These are phyloP conservation scores for Trichophyton rubrum DNA, from an alignment of 2,329 filamentous ascomycete species.

Conservation along the genomic window DNA sequence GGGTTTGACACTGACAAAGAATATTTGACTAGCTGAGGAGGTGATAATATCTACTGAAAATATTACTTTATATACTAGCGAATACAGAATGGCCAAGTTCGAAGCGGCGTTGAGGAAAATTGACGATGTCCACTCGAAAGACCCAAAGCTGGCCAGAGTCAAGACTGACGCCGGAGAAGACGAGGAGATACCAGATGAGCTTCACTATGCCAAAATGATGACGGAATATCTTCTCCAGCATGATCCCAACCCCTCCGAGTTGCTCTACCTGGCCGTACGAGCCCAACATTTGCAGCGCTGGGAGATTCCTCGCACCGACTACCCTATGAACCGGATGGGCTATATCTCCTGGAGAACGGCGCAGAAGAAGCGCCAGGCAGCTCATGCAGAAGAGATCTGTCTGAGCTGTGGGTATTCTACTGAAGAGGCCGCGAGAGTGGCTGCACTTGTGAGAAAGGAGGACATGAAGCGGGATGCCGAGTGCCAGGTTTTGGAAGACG, in stretches of 20 bases:
- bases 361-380: slow-evolving; percentile 59
- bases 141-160: slow-evolving; percentile 47
- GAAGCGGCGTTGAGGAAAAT: slow-evolving; percentile 51
- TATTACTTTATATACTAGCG: neutral
- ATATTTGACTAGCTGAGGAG: too few species aligned
- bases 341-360: slow-evolving; percentile 70
- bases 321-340: slow-evolving; percentile 60
- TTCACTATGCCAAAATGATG: slow-evolving; percentile 72
- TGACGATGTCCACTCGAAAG: slow-evolving; percentile 57
- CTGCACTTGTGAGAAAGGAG: slow-evolving; percentile 66
- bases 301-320: slow-evolving; percentile 63
- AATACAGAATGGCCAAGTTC: slow-evolving; percentile 21
- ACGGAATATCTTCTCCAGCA: slow-evolving; percentile 56
- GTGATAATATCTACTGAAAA: too few species aligned
- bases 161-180: slow-evolving; percentile 20
- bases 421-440: slow-evolving; percentile 50
- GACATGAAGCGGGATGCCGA: slow-evolving; percentile 42
- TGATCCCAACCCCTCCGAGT: slow-evolving; percentile 49
- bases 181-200: slow-evolving; percentile 54
- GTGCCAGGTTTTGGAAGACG: slow-evolving; percentile 68
- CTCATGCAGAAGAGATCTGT: slow-evolving; percentile 46
- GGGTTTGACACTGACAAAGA: neutral
- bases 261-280: slow-evolving; percentile 62
- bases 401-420: slow-evolving; percentile 37
- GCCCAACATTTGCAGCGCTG: slow-evolving; percentile 78